Conservation (phyloP, 2,329 filamentous ascomycete species). For the Daldinia sp. region DNA sequence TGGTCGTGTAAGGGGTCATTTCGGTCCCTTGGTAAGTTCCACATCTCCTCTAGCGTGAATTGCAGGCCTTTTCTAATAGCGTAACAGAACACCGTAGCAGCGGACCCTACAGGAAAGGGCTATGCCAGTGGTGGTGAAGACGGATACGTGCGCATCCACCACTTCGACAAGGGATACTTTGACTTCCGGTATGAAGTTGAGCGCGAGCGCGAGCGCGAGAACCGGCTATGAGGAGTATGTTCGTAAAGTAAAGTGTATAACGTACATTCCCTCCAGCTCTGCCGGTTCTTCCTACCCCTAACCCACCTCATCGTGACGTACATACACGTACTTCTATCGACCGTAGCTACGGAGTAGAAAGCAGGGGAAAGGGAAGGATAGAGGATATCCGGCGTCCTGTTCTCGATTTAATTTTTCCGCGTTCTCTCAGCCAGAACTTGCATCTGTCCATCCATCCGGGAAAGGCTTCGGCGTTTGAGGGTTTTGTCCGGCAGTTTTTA, state of each 20-base stretch:
- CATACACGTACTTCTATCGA: not conserved
- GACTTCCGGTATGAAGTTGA: slow-evolving; percentile 99
- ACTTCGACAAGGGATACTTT: slow-evolving; percentile 98
- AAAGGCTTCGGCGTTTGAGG: slow-evolving; percentile 43
- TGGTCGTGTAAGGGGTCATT: slow-evolving; percentile 94
- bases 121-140: slow-evolving; percentile 98
- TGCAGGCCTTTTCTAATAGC: not conserved
- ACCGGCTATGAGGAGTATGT: slow-evolving; percentile 41
- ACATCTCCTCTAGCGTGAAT: not conserved
- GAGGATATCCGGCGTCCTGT: slow-evolving; percentile 22
- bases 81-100: slow-evolving; percentile 84
- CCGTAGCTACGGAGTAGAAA: not conserved
- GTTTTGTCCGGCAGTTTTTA: slow-evolving; percentile 11
- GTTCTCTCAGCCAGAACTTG: slow-evolving; percentile 36
- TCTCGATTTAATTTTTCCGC: slow-evolving; percentile 28
- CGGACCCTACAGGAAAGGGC: slow-evolving; percentile 87
- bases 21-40: slow-evolving; percentile 75
- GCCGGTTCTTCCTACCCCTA: not conserved
- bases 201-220: slow-evolving; percentile 75
- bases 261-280: not conserved
- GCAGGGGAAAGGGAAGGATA: slow-evolving; percentile 8
- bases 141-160: slow-evolving; percentile 96
- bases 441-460: slow-evolving; percentile 40
- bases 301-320: not conserved
- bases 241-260: too few relatives aligned